Percentiles rank a stretch among this genome's conserved stretches.
Conservation (phyloP, 352 stramenopile genomes). For the Blastocystis hominis region DNA sequence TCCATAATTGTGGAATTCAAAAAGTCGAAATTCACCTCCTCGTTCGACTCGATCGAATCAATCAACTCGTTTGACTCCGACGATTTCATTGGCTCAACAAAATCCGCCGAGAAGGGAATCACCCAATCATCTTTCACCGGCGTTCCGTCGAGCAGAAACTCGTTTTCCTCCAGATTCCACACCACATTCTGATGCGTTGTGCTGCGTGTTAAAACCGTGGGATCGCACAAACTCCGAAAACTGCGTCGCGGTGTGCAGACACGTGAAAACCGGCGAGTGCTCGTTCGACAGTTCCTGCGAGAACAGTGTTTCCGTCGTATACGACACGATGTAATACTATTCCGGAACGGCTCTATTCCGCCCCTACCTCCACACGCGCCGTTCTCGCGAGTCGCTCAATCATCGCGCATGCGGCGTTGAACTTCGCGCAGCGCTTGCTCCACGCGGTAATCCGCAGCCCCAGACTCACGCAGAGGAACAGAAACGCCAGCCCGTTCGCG, state of each 20-base stretch:
- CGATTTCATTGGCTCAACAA: not conserved
- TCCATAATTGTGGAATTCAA: not conserved
- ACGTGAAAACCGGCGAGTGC: not conserved
- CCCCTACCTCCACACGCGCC: too few relatives aligned
- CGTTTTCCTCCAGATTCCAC: conserved; percentile 12
- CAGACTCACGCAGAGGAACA: not conserved
- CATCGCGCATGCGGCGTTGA: not conserved
- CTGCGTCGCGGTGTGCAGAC: not conserved
- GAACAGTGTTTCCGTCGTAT: not conserved
- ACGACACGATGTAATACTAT: conserved; percentile 21
- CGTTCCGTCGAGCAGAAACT: not conserved
- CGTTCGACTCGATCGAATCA: too few relatives aligned
- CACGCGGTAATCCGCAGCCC: not conserved
- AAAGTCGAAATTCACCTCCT: too few relatives aligned
- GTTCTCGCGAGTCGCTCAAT: too few relatives aligned
- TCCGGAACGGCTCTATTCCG: not conserved
- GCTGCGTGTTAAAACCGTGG: not conserved
- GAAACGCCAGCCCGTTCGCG: not conserved
- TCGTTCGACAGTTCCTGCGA: not conserved
- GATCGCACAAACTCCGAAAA: not conserved
- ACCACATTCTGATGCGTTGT: not conserved
- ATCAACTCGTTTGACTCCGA: too few relatives aligned
- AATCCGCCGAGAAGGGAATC: not conserved
- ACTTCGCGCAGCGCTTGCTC: not conserved
- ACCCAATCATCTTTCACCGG: not conserved